These are phyloP conservation scores for Aspergillus alliaceus DNA, from an alignment of 2,329 filamentous ascomycete genomes.

Conservation along the genomic window DNA sequence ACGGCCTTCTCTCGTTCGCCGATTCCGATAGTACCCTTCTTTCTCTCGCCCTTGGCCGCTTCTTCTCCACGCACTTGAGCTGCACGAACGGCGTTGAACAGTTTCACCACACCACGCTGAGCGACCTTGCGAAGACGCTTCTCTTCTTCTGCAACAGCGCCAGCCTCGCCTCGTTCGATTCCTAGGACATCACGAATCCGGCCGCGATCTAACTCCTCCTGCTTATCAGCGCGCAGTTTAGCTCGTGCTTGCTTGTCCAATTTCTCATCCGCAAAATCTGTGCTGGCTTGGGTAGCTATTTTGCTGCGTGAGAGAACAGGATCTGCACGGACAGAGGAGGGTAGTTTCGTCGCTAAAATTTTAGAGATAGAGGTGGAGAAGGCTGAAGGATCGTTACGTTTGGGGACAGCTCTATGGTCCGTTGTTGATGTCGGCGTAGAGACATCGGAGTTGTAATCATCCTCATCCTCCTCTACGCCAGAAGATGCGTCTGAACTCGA, in stretches of 20 bases:
- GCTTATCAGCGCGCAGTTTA: slow-evolving; percentile 78
- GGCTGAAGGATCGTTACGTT: slow-evolving; percentile 86
- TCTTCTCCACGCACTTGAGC: slow-evolving; percentile 87
- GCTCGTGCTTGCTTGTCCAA: slow-evolving; percentile 79
- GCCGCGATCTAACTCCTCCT: slow-evolving; percentile 77
- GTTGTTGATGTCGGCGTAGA: slow-evolving; percentile 45
- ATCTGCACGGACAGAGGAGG: slow-evolving; percentile 76
- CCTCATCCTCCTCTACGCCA: slow-evolving; percentile 30
- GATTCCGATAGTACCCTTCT: slow-evolving; percentile 75
- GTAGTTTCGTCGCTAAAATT: slow-evolving; percentile 86
- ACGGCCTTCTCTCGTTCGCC: slow-evolving; percentile 80
- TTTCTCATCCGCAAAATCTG: slow-evolving; percentile 70
- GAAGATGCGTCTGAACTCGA: slow-evolving; percentile 15
- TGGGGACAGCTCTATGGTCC: slow-evolving; percentile 48
- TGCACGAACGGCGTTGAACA: slow-evolving; percentile 93
- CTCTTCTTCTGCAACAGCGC: slow-evolving; percentile 67
- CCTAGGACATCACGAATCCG: slow-evolving; percentile 83
- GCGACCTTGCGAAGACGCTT: slow-evolving; percentile 80
- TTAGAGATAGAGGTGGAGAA: slow-evolving; percentile 93
- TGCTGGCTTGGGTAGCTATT: slow-evolving; percentile 69
- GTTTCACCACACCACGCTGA: slow-evolving; percentile 88
- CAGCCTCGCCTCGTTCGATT: slow-evolving; percentile 54
- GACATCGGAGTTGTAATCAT: slow-evolving; percentile 40
- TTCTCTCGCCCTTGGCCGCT: slow-evolving; percentile 65
- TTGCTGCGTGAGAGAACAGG: slow-evolving; percentile 87